Evolutionary conservation across 805 yeast genomes (phyloP).

Genomic region (Barnettozyma populi): DNA sequence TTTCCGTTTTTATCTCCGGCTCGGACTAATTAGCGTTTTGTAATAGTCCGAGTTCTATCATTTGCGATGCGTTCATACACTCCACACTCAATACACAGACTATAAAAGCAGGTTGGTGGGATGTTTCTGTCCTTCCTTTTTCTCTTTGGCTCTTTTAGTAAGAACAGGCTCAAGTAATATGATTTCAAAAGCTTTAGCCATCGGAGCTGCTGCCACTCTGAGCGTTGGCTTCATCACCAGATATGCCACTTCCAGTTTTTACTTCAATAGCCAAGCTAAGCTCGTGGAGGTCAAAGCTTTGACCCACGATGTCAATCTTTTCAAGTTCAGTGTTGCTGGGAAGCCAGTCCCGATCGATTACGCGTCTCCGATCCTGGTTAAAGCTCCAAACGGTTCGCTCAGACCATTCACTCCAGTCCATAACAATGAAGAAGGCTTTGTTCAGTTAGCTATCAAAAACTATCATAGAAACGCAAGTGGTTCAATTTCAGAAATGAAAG

Average conservation of each 20-base stretch:
- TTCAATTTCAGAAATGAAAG: background rate
- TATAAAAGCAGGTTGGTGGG: background rate
- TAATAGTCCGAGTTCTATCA: background rate
- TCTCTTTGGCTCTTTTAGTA: no score
- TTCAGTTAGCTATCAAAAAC: conserved; percentile 2
- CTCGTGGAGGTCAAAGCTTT: background rate
- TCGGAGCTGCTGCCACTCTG: background rate
- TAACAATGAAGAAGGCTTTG: background rate
- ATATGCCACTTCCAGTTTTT: background rate
- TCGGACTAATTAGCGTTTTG: background rate
- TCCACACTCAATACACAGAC: no score
- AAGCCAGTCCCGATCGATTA: background rate
- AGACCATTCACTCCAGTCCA: background rate
- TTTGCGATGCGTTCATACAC: no score
- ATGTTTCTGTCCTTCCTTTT: background rate
- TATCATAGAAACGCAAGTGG: background rate
- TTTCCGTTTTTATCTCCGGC: no score
- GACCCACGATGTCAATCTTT: background rate
- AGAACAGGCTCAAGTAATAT: no score
- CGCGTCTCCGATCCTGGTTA: background rate
- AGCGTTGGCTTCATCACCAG: background rate
- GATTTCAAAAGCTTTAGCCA: background rate
- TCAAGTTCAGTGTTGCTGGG: background rate
- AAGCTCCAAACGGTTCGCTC: background rate
- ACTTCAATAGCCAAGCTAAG: background rate